phyloP scores from a whole-genome alignment of 139 green algal genomes.

The Dunaliella sp. region DNA sequence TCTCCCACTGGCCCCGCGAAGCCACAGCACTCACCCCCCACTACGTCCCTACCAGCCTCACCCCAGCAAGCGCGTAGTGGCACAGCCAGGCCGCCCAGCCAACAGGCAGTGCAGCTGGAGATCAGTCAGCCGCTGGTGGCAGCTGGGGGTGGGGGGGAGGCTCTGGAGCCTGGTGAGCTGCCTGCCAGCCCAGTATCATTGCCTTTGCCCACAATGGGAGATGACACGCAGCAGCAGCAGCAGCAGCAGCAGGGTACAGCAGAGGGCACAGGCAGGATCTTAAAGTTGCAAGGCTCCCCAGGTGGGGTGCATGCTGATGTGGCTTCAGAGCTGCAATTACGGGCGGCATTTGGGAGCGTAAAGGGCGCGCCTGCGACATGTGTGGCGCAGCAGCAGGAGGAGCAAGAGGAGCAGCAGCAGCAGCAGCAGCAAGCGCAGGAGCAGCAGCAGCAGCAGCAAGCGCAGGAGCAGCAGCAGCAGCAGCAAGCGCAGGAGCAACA shows the following conservation, averaged over 20 bases:
- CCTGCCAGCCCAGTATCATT: background rate
- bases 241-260: background rate
- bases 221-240: background rate
- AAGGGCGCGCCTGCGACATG: background rate
- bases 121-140: background rate
- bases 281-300: background rate
- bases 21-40: no score
- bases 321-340: background rate
- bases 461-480: background rate
- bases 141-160: background rate
- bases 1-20: no score
- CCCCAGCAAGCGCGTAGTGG: no score
- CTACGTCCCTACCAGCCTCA: no score
- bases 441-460: slow-evolving; percentile 4
- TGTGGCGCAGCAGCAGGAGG: background rate
- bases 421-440: background rate
- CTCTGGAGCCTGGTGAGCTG: background rate
- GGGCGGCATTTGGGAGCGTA: background rate
- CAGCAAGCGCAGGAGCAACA: slow-evolving; percentile 16
- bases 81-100: no score
- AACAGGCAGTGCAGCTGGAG: background rate
- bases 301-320: background rate
- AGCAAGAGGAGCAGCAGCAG: slow-evolving; percentile 3
- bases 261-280: background rate
- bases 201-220: background rate